Evolutionary conservation across 2,329 filamentous ascomycete species (phyloP).

Genomic region (Colletotrichum sp.): DNA sequence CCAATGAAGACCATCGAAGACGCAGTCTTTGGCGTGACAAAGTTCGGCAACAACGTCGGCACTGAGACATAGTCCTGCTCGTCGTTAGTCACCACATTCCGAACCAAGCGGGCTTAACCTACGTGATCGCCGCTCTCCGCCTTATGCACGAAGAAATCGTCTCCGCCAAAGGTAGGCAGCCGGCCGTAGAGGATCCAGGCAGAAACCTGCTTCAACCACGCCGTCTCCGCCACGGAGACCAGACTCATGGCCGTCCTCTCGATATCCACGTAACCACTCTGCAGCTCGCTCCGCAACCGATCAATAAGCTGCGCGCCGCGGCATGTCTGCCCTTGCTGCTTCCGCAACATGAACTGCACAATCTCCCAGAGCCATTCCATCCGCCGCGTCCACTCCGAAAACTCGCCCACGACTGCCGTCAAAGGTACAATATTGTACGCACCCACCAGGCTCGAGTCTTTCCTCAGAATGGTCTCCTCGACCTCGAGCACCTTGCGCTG

Average conservation of each 20-base stretch:
- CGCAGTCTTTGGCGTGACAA: constrained; percentile 77
- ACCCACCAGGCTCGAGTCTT: constrained; percentile 81
- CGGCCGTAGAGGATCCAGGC: constrained; percentile 92
- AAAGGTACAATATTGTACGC: constrained; percentile 94
- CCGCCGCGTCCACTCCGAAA: constrained; percentile 83
- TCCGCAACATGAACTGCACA: constrained; percentile 68
- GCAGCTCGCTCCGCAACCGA: constrained; percentile 74
- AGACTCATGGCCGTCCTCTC: constrained; percentile 77
- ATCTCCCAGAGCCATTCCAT: constrained; percentile 88
- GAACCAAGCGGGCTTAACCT: constrained; percentile 13
- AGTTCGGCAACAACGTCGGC: constrained; percentile 72
- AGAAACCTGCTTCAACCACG: constrained; percentile 90
- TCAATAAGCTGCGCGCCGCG: constrained; percentile 80
- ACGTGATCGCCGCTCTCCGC: constrained; percentile 47
- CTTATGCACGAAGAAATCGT: constrained; percentile 85
- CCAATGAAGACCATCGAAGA: constrained; percentile 90
- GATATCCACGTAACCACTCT: constrained; percentile 89
- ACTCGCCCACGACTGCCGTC: constrained; percentile 82
- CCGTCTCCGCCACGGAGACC: constrained; percentile 79
- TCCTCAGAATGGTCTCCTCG: constrained; percentile 76
- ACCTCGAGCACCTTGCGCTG: constrained; percentile 85
- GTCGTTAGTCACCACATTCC: constrained; percentile 14
- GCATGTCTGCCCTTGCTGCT: constrained; percentile 46
- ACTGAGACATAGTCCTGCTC: constrained; percentile 64
- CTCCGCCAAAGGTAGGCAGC: constrained; percentile 75